Conservation (phyloP, 2,329 filamentous ascomycete genomes). For the Cladophialophora bantiana region DNA sequence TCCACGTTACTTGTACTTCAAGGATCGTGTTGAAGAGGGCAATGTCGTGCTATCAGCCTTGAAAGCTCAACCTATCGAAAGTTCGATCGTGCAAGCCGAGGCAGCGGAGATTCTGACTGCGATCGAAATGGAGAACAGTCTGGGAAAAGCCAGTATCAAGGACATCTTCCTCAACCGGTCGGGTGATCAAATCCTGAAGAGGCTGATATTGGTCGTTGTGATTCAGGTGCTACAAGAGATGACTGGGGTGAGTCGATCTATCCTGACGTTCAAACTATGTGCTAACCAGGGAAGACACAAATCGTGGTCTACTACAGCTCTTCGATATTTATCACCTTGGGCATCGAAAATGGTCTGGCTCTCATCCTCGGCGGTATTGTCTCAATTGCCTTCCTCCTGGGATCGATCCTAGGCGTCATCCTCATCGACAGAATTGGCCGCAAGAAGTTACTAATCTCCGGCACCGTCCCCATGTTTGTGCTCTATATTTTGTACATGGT, state of each 20-base stretch:
- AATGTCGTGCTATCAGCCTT: conserved; percentile 1
- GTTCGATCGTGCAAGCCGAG: conserved; percentile 13
- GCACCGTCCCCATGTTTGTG: conserved; percentile 52
- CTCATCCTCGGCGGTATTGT: conserved; percentile 19
- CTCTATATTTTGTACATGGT: conserved; percentile 15
- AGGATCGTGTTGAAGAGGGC: conserved; percentile 7
- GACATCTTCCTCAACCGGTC: conserved; percentile 12
- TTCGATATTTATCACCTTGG: conserved; percentile 20
- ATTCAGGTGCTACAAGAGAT: conserved; percentile 25
- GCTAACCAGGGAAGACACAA: conserved; percentile 4
- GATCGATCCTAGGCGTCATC: conserved; percentile 50
- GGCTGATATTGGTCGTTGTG: conserved; percentile 10
- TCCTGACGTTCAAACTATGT: neutral
- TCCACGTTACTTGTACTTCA: conserved; percentile 14
- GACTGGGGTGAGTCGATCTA: conserved; percentile 12
- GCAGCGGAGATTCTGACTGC: conserved; percentile 13
- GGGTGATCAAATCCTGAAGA: conserved; percentile 16
- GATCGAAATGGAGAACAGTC: conserved; percentile 18
- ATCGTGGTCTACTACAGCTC: conserved; percentile 25
- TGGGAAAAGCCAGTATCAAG: conserved; percentile 16
- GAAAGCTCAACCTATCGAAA: conserved; percentile 43
- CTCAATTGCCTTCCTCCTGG: conserved; percentile 19
- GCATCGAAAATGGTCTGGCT: conserved; percentile 12
- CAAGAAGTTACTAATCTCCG: conserved; percentile 68
- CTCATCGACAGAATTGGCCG: conserved; percentile 71